Conservation (phyloP, 495 filamentous ascomycete species). For the Penicillium samsonianum region DNA sequence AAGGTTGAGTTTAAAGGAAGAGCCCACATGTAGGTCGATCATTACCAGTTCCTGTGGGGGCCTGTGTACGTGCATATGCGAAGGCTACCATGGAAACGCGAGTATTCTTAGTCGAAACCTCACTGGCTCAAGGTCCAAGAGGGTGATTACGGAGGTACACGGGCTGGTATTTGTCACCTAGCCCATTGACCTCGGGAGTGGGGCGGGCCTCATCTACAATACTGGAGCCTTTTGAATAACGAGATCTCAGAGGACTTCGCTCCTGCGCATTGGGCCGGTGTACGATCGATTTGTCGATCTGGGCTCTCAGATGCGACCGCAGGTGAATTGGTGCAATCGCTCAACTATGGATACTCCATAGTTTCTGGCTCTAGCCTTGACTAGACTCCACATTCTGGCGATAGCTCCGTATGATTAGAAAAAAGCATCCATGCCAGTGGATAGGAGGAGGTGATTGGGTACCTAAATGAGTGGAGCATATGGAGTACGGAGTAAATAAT, state of each 20-base stretch:
- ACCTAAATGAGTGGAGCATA: neutral
- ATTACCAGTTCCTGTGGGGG: conserved; percentile 14
- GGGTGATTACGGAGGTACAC: neutral
- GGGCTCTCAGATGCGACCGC: conserved; percentile 1
- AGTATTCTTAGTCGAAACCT: neutral
- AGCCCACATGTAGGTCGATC: conserved; percentile 3
- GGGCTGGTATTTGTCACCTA: conserved; percentile 22
- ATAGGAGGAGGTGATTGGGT: neutral
- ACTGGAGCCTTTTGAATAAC: neutral
- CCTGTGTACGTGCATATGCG: neutral
- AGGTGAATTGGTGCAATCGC: neutral
- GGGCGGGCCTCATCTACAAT: neutral
- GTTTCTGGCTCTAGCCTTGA: conserved; percentile 1
- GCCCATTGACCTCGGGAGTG: neutral
- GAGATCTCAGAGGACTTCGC: conserved; percentile 15
- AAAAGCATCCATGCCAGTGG: neutral
- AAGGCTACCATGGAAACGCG: neutral
- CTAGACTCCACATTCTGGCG: neutral
- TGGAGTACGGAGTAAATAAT: neutral
- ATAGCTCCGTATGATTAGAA: neutral
- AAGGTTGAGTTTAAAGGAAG: neutral
- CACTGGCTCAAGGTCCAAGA: neutral
- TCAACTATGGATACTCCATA: conserved; percentile 15
- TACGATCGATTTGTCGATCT: conserved; percentile 24
- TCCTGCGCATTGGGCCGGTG: conserved; percentile 15